phyloP scores from a whole-genome alignment of 2,329 filamentous ascomycete genomes.

The Pyrenophora seminiperda region DNA sequence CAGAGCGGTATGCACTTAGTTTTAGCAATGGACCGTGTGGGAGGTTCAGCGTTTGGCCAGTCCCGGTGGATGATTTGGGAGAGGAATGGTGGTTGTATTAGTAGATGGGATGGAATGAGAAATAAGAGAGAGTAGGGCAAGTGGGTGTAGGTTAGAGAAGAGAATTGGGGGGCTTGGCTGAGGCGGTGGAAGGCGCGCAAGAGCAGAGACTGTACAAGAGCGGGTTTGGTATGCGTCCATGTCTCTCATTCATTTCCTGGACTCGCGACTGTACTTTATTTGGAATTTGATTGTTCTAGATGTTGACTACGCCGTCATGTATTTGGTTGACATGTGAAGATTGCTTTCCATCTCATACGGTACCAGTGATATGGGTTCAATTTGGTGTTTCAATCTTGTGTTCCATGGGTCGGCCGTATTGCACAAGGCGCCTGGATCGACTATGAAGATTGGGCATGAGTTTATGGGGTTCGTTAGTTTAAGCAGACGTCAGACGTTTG shows the following conservation, averaged over 20 bases:
- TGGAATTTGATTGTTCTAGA: neutral
- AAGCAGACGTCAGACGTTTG: no score
- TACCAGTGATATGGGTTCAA: no score
- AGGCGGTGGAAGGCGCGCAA: no score
- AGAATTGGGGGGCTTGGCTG: no score
- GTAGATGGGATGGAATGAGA: no score
- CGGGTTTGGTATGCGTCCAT: slow-evolving; percentile 16
- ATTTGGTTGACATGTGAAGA: neutral
- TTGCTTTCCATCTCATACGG: neutral
- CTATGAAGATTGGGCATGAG: no score
- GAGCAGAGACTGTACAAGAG: neutral
- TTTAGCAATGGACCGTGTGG: slow-evolving; percentile 36
- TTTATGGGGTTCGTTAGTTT: no score
- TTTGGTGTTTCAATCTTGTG: no score
- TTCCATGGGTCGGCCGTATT: no score
- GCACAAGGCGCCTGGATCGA: no score
- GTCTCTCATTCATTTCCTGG: slow-evolving; percentile 28
- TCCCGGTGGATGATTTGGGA: slow-evolving; percentile 6
- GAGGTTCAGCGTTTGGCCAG: slow-evolving; percentile 19
- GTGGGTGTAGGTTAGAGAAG: no score
- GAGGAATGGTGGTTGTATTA: neutral
- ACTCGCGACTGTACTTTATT: slow-evolving; percentile 2
- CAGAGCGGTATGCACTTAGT: slow-evolving; percentile 16
- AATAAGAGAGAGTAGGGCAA: no score
- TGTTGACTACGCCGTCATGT: neutral